Percentiles rank a stretch among this genome's conserved stretches.
Evolutionary conservation across 306 rosid genomes (phyloP).

Genomic region (Acacia acuminata): DNA sequence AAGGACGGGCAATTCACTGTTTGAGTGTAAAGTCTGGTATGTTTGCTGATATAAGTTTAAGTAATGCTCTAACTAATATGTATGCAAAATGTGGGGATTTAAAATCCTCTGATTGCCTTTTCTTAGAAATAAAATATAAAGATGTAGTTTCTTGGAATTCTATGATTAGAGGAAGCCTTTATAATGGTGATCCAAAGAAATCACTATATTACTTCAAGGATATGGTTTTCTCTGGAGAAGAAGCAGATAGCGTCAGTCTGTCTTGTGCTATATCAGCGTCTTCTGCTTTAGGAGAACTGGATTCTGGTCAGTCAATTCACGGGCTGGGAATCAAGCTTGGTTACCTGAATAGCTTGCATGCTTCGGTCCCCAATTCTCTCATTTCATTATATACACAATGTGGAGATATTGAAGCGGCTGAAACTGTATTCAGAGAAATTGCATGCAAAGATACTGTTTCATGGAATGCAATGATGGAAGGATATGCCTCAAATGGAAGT

Average conservation of each 20-base stretch:
- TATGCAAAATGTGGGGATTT: conserved; percentile 51
- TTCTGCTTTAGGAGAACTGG: conserved; percentile 41
- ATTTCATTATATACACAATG: conserved; percentile 53
- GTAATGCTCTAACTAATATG: conserved; percentile 54
- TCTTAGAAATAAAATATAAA: conserved; percentile 42
- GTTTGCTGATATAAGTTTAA: conserved; percentile 45
- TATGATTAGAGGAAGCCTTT: conserved; percentile 51
- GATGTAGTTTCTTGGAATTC: conserved; percentile 64
- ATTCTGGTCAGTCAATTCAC: conserved; percentile 46
- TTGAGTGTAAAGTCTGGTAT: conserved; percentile 50
- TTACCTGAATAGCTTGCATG: conserved; percentile 37
- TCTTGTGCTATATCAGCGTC: conserved; percentile 55
- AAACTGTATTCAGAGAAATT: conserved; percentile 48
- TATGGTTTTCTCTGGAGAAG: conserved; percentile 39
- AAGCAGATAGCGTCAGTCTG: conserved; percentile 39
- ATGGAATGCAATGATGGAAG: conserved; percentile 63
- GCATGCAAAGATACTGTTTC: conserved; percentile 44
- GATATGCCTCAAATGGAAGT: conserved; percentile 49
- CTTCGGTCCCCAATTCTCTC: conserved; percentile 56
- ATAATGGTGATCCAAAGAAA: conserved; percentile 38
- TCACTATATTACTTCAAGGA: conserved; percentile 43
- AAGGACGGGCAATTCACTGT: conserved; percentile 50
- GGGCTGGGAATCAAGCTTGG: conserved; percentile 52
- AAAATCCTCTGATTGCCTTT: conserved; percentile 44
- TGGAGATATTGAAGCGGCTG: conserved; percentile 40